Percentiles rank a stretch among this genome's conserved stretches.
These are phyloP conservation scores for Brassica juncea DNA, from an alignment of 345 rosid species.

Conservation along the genomic window DNA sequence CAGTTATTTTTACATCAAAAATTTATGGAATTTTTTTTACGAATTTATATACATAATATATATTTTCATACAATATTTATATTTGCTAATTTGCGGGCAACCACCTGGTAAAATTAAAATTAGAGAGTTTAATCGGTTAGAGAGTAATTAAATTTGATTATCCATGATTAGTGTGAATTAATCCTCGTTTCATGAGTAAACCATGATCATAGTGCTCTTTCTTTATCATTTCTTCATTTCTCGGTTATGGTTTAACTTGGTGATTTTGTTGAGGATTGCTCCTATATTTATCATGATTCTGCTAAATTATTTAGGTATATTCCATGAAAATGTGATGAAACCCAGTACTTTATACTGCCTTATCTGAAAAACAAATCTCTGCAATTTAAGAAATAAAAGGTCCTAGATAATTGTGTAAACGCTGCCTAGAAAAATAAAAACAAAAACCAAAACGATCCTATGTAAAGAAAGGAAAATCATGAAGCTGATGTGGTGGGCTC, in stretches of 20 bases:
- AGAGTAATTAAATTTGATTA: background rate
- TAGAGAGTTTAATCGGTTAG: background rate
- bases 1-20: too few relatives aligned
- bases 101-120: background rate
- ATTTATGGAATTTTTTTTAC: too few relatives aligned
- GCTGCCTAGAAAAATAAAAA: background rate
- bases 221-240: background rate
- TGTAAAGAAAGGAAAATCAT: constrained; percentile 29
- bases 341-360: background rate
- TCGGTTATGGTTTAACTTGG: background rate
- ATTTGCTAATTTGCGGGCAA: too few relatives aligned
- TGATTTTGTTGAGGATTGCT: background rate
- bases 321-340: background rate
- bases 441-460: background rate
- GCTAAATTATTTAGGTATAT: background rate
- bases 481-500: constrained; percentile 61
- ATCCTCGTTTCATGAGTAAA: background rate
- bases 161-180: background rate
- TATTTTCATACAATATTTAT: too few relatives aligned
- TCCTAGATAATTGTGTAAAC: constrained; percentile 7
- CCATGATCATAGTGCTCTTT: background rate
- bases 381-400: background rate
- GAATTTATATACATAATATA: too few relatives aligned
- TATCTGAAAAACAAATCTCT: background rate
- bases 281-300: background rate